Base-by-base conservation (phyloP, 2,329 filamentous ascomycete species). In the Metarhizium anisopliae region DNA sequence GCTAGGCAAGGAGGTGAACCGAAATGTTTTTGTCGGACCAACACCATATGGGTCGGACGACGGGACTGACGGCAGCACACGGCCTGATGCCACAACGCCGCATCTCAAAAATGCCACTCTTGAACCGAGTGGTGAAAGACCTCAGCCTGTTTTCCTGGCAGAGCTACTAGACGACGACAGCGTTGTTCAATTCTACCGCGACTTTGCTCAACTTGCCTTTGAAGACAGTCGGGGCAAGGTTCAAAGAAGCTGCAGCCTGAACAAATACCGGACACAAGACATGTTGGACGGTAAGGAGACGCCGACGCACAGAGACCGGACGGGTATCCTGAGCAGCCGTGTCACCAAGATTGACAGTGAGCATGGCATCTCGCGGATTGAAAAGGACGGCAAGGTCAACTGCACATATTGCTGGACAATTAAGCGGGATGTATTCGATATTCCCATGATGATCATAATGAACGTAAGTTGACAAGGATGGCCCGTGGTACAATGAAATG, bases 321-420 rank as follows among this genome's bases (percentile, higher is more conserved):
- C 64, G 10, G 62, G 79, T 59, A 81, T 83, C 50, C 71, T 83
- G 55, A 84, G 82, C 64, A 82, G 73, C 63, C 73, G 81, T 43
- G 82, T 85, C 38, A 81, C 80, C 2, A 79, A 79, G 59, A 85
- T 86, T 62, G 83, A 84, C 63, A 84, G 86, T 55, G 86, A 90
- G 70, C 81, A 88, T 59, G 91, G 89, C 10, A 93, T 95, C 71
- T 87, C 87, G 55, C 83, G 85, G 66, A 80, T 96, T 14, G 90
- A 89, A 66, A 87, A 84, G 67, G 91, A 95, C 66, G 93, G 92
- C 54, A 92, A 94, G 72, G 88, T 97, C 56, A 89, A 95, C 68
- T 96, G 92, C 75, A 91, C 89, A 65, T 96, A 95, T 73, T 95
- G 90, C 75, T 97, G 93, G 92, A 93, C 90, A 60, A 92, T 97